Evolutionary conservation across 805 yeast genomes (phyloP).

Genomic region (Teunomyces barrocoloradensis): DNA sequence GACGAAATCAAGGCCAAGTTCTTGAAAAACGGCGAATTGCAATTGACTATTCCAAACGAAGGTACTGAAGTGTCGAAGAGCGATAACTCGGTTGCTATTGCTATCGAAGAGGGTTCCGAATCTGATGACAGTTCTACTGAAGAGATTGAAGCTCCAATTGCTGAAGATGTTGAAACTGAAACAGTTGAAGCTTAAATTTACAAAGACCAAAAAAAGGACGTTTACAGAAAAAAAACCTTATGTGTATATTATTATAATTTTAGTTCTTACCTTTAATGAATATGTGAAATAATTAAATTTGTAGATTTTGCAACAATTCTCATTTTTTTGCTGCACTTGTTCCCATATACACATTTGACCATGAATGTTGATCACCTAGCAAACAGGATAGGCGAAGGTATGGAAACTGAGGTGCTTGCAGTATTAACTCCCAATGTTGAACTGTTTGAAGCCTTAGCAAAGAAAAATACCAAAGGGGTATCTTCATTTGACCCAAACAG

Average conservation of each 20-base stretch:
- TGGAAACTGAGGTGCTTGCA: not conserved
- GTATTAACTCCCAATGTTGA: not conserved
- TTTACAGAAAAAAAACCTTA: not conserved
- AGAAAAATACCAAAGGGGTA: not conserved
- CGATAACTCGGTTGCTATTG: conserved; percentile 24
- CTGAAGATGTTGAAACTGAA: conserved; percentile 7
- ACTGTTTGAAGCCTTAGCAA: not conserved
- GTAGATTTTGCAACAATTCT: not conserved
- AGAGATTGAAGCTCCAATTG: conserved; percentile 9
- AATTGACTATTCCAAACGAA: conserved; percentile 40
- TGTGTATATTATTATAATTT: not conserved
- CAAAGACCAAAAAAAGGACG: not conserved
- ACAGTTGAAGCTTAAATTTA: conserved; percentile 4
- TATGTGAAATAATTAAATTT: not conserved
- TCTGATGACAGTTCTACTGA: conserved; percentile 12
- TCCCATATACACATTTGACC: not conserved
- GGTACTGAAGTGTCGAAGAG: conserved; percentile 15
- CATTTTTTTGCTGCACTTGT: not conserved
- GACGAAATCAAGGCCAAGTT: conserved; percentile 39
- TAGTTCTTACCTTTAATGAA: not conserved
- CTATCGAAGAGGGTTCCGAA: conserved; percentile 16
- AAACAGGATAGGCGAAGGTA: not conserved
- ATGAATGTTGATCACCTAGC: not conserved
- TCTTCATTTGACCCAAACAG: not conserved
- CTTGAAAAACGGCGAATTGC: conserved; percentile 39